phyloP scores from a whole-genome alignment of 208 protist genomes.

The Trypanosoma boissoni region DNA sequence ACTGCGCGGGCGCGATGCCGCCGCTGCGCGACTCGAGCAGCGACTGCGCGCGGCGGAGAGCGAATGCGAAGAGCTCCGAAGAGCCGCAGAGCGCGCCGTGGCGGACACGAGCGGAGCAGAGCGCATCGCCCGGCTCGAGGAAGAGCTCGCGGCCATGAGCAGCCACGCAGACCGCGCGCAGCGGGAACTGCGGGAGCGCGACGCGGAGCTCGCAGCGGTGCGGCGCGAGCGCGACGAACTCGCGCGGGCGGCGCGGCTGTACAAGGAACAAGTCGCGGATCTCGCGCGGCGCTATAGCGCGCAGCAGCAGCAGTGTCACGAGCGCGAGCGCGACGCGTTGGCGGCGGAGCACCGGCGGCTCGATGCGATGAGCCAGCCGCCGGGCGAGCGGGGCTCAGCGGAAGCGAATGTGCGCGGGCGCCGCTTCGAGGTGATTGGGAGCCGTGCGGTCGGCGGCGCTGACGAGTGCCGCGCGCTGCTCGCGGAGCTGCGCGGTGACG shows the following conservation, averaged over 20 bases:
- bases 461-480: neutral
- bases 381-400: neutral
- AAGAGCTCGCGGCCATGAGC: slow-evolving; percentile 31
- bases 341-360: slow-evolving; percentile 18
- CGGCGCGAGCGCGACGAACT: slow-evolving; percentile 35
- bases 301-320: slow-evolving; percentile 37
- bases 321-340: slow-evolving; percentile 27
- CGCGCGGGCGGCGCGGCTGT: slow-evolving; percentile 30
- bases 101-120: slow-evolving; percentile 31
- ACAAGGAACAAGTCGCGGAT: slow-evolving; percentile 35
- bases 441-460: neutral
- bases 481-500: neutral
- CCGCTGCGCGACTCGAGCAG: slow-evolving; percentile 43
- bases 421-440: neutral
- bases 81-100: slow-evolving; percentile 33
- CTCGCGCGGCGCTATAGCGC: slow-evolving; percentile 36
- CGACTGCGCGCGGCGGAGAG: slow-evolving; percentile 43
- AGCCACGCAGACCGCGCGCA: slow-evolving; percentile 19
- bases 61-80: slow-evolving; percentile 69
- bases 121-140: slow-evolving; percentile 36
- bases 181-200: slow-evolving; percentile 30
- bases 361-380: neutral
- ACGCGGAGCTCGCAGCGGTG: slow-evolving; percentile 30
- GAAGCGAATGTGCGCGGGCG: neutral
- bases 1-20: slow-evolving; percentile 51